Conservation (phyloP, 768 basidiomycete genomes). For the Mycena pura region DNA sequence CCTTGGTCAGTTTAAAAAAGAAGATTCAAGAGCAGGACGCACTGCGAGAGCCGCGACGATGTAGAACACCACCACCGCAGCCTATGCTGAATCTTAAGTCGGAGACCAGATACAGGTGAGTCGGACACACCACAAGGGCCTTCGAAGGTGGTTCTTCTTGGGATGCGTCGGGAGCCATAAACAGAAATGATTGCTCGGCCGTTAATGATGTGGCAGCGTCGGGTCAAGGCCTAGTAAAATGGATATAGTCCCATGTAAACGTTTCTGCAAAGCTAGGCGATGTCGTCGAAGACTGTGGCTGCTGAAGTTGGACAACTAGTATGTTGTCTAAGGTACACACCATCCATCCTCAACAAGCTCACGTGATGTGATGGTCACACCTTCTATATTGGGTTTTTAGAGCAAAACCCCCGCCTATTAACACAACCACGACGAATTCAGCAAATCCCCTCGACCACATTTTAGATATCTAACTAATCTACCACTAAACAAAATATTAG, state of each 20-base stretch:
- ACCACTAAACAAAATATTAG: no score
- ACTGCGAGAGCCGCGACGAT: conserved; percentile 70
- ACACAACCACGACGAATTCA: no score
- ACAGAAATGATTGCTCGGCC: not conserved
- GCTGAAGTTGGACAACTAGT: no score
- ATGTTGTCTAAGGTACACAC: no score
- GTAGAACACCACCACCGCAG: conserved; percentile 66
- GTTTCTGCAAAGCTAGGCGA: no score
- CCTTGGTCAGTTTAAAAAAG: not conserved
- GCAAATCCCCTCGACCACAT: no score
- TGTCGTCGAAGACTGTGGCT: no score
- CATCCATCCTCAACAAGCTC: no score
- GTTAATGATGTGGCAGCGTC: not conserved
- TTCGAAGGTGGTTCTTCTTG: conserved; percentile 31
- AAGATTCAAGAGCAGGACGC: conserved; percentile 35
- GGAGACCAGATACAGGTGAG: not conserved
- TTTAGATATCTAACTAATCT: no score
- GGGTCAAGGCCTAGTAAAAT: not conserved
- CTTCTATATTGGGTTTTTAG: no score
- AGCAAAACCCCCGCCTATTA: no score
- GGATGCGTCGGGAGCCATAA: conserved; percentile 12
- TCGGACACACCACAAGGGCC: conserved; percentile 37
- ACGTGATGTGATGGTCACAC: no score
- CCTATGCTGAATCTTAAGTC: conserved; percentile 37
- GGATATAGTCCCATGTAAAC: not conserved